Percentiles rank a stretch among this genome's conserved stretches.
These are phyloP conservation scores for Penicillium sp. DNA, from an alignment of 2,329 filamentous ascomycete genomes.

Conservation along the genomic window DNA sequence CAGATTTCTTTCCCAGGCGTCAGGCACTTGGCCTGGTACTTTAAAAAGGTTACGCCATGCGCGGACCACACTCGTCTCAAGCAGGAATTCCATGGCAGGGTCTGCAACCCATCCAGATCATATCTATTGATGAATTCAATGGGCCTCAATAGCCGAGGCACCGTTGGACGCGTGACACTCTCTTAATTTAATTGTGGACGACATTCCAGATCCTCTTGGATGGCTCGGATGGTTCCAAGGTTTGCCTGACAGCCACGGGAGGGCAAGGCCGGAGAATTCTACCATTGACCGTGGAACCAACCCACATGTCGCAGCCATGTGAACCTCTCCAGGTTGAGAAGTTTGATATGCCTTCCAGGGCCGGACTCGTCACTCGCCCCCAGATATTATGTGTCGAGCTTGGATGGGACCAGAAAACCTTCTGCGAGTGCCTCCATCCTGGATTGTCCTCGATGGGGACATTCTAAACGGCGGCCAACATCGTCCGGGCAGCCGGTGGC, in stretches of 20 bases:
- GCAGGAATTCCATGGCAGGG: background rate
- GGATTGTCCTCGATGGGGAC: background rate
- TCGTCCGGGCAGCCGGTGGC: background rate
- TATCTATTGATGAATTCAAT: background rate
- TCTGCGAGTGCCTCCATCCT: background rate
- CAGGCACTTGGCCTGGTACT: too few relatives aligned
- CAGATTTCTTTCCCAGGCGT: background rate
- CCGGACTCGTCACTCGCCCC: background rate
- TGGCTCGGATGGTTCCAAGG: background rate
- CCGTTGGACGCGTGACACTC: background rate
- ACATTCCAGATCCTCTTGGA: background rate
- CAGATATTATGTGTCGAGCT: background rate
- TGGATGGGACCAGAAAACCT: background rate
- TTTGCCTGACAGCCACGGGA: background rate
- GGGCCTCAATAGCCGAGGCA: background rate
- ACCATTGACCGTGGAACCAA: background rate
- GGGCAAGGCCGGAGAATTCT: background rate
- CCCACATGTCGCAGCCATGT: background rate
- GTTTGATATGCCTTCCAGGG: background rate
- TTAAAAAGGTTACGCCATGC: background rate
- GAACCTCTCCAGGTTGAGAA: too few relatives aligned
- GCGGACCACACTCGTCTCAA: background rate
- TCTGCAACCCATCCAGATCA: background rate
- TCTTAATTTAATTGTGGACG: background rate
- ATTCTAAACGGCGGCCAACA: background rate